A percentile compares a stretch with the other conserved stretches of the same genome.
phyloP scores from a whole-genome alignment of 192 early-diverging fungal genomes.

The Coemansia sp. region DNA sequence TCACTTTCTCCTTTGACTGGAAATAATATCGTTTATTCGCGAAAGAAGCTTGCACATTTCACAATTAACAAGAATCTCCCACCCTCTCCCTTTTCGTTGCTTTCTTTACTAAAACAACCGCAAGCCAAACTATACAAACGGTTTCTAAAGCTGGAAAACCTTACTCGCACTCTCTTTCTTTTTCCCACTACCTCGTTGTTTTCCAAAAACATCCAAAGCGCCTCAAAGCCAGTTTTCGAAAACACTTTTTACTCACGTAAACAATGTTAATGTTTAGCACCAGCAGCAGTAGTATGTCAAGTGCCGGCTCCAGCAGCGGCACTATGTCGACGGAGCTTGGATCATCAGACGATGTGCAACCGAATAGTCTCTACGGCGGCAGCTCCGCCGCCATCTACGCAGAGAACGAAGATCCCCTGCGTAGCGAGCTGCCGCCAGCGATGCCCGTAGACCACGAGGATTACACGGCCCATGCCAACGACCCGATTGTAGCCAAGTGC shows the following conservation, averaged over 20 bases:
- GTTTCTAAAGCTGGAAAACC: too few relatives aligned
- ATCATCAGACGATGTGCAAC: constrained; percentile 42
- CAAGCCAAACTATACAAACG: too few relatives aligned
- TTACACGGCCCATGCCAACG: neutral
- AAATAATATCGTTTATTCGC: too few relatives aligned
- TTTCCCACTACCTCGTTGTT: neutral
- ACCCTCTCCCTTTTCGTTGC: too few relatives aligned
- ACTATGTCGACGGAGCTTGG: constrained; percentile 9
- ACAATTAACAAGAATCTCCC: too few relatives aligned
- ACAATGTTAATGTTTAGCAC: constrained; percentile 24
- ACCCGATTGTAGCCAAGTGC: constrained; percentile 42
- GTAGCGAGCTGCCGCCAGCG: constrained; percentile 15
- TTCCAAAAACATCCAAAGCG: too few relatives aligned
- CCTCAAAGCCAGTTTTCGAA: too few relatives aligned
- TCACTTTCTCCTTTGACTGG: too few relatives aligned
- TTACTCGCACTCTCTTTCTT: too few relatives aligned
- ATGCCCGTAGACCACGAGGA: too few relatives aligned
- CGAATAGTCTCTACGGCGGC: constrained; percentile 54
- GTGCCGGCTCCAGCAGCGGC: neutral
- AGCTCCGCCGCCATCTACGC: constrained; percentile 9
- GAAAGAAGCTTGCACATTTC: too few relatives aligned
- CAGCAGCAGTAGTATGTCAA: constrained; percentile 4
- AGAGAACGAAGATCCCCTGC: neutral
- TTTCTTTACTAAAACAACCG: too few relatives aligned
- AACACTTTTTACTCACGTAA: neutral